Percentiles rank a stretch among this genome's conserved stretches.
Conservation (phyloP, 176 grass and related monocot species). For the Eragrostis curvula region DNA sequence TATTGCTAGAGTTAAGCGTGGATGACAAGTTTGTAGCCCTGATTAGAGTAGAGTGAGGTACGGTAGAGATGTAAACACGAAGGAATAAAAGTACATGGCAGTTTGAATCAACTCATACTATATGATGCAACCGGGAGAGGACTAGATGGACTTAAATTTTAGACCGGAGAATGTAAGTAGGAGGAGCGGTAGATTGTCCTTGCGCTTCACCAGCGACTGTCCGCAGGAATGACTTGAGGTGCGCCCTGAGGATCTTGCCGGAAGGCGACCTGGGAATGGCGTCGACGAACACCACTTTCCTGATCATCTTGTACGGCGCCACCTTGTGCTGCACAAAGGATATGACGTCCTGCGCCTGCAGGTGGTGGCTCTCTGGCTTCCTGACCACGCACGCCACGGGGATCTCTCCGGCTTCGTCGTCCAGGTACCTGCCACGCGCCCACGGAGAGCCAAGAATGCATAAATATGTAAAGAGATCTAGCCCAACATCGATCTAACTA, state of each 20-base stretch:
- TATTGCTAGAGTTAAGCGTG: no score
- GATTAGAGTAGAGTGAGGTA: no score
- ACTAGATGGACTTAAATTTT: no score
- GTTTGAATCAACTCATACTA: no score
- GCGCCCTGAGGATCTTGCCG: conserved; percentile 62
- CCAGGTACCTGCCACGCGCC: conserved; percentile 11
- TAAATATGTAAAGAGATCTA: no score
- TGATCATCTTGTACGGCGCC: conserved; percentile 65
- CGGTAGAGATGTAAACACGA: no score
- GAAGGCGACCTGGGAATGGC: conserved; percentile 57
- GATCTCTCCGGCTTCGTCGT: conserved; percentile 64
- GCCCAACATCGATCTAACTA: no score
- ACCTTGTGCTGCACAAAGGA: conserved; percentile 55
- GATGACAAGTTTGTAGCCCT: no score
- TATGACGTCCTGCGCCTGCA: conserved; percentile 42
- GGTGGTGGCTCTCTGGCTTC: conserved; percentile 35
- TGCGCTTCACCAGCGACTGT: neutral
- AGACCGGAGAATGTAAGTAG: no score
- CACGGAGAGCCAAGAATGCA: no score
- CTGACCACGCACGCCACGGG: conserved; percentile 63
- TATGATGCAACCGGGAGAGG: no score
- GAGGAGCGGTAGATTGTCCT: neutral
- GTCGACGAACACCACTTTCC: conserved; percentile 62
- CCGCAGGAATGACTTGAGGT: conserved; percentile 32
- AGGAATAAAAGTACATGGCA: no score